A percentile compares a stretch with the other conserved stretches of the same genome.
Conservation (phyloP, 1,284 basidiomycete genomes). For the Omphalotus olearius region DNA sequence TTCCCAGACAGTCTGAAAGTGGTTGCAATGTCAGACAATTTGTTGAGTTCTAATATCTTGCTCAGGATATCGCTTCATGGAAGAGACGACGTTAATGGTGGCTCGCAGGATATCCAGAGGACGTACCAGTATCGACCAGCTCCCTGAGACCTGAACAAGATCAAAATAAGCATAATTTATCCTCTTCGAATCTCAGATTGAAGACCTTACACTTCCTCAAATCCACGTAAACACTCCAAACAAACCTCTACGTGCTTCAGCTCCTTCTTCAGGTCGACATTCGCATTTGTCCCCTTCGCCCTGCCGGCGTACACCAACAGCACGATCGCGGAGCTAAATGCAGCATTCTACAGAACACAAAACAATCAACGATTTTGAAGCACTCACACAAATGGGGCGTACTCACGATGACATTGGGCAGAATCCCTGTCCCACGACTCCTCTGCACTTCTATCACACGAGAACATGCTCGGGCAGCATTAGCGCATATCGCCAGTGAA, state of each 20-base stretch:
- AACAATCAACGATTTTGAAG: neutral
- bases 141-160: neutral
- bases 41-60: no score
- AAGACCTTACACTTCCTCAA: slow-evolving; percentile 1
- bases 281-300: slow-evolving; percentile 48
- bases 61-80: no score
- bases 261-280: slow-evolving; percentile 50
- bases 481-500: slow-evolving; percentile 8
- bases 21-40: no score
- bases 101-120: no score
- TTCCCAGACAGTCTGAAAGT: no score
- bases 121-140: slow-evolving; percentile 4
- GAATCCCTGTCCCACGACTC: neutral
- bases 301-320: slow-evolving; percentile 72
- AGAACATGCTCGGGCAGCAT: slow-evolving; percentile 5
- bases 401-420: neutral
- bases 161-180: neutral
- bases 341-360: neutral
- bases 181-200: neutral
- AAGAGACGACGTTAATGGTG: no score
- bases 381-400: neutral
- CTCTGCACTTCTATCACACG: neutral
- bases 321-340: slow-evolving; percentile 41
- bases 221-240: slow-evolving; percentile 31
- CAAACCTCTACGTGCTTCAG: slow-evolving; percentile 66